Evolutionary conservation across 106 monocot genomes (phyloP), one percentile per base, ranked within the genome.

Genomic region (Platanthera guangdongensis): DNA sequence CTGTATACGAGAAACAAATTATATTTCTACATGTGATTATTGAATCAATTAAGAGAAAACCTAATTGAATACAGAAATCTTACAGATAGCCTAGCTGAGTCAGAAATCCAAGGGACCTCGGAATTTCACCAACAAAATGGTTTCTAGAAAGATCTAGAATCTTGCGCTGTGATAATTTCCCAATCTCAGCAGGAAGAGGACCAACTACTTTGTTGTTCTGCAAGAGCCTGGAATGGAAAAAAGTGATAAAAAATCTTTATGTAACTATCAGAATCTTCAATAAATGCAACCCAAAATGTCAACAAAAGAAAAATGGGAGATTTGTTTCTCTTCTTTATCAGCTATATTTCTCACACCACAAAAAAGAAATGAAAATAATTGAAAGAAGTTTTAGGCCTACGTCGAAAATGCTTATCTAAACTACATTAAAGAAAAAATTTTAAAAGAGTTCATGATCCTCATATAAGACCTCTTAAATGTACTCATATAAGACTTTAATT

Each of bases 61-160:
- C 47, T 1, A 71, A 71, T 10, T 71, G 47, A 7, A 46, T 21
- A 52, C 11, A 3, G 46, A 10, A 45, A 71, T 85, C 87, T 89
- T 80, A 94, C 97, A 97, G 65, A 70, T 91, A 97, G 50, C 76
- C 82, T 68, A 97, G 82, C 62, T 84, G 86, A 76, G 77, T 79
- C 71, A 97, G 80, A 72, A 77, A 84, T 53, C 97, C 97, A 52
- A 97, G 76, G 13, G 91, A 89, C 68, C 49, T 80, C 52, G 97
- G 97, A 69, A 97, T 97, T 80, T 89, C 82, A 55, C 91, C 89
- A 71, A 77, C 47, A 83, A 97, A 91, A 65, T 91, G 91, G 74
- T 97, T 94, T 74, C 84, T 82, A 51, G 97, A 94, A 21, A 97
- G 80, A 63, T 94, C 94, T 85, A 97, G 91, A 18, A 91, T 89